phyloP scores from a whole-genome alignment of 2,329 filamentous ascomycete genomes.

The Gnomoniopsis smithogilvyi region DNA sequence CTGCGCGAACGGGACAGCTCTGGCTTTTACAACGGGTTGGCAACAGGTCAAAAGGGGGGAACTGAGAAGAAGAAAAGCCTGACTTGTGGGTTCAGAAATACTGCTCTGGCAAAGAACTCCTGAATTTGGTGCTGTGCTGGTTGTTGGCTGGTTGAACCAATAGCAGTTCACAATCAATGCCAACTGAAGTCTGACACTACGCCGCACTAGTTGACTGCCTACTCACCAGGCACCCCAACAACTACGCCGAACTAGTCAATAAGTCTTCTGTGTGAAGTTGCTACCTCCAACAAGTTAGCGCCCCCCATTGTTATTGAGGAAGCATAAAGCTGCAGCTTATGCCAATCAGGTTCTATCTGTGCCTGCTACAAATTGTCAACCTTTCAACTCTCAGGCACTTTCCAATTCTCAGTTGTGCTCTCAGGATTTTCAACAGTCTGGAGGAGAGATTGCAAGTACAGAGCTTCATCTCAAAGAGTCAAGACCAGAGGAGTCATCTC shows the following conservation, averaged over 20 bases:
- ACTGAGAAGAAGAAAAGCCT: background rate
- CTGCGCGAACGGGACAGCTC: background rate
- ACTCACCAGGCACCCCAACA: background rate
- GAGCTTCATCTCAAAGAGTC: conserved; percentile 57
- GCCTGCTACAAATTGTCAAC: background rate
- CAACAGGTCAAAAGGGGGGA: background rate
- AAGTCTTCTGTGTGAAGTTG: too few species aligned
- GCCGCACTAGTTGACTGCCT: background rate
- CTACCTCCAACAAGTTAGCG: background rate
- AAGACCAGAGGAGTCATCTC: conserved; percentile 1
- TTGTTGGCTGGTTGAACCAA: too few species aligned
- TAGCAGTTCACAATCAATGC: too few species aligned
- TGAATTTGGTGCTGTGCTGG: too few species aligned
- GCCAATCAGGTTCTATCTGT: background rate
- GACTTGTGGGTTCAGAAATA: background rate
- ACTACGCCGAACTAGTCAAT: background rate
- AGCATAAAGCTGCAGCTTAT: background rate
- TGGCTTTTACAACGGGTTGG: background rate
- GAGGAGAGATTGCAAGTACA: conserved; percentile 51
- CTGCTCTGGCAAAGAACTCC: background rate
- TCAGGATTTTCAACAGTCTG: conserved; percentile 11
- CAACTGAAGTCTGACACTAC: background rate
- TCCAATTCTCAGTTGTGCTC: background rate
- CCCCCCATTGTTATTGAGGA: too few species aligned
- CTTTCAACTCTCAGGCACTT: background rate